Conservation (phyloP, 805 yeast genomes). For the Suhomyces tanzawaensis region DNA sequence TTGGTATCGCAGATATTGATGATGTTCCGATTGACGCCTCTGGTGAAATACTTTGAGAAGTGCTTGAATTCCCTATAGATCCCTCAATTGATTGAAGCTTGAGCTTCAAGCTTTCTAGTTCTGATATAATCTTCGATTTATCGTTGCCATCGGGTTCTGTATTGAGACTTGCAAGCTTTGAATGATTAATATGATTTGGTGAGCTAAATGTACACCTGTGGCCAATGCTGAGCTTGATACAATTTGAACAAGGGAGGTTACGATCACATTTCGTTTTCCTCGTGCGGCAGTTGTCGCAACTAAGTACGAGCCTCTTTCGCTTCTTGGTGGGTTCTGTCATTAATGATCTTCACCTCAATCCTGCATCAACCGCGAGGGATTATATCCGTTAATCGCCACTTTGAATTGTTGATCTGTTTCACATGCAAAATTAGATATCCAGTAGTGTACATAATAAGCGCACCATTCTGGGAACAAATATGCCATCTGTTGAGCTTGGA, state of each 20-base stretch:
- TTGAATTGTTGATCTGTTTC: background rate
- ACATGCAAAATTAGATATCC: background rate
- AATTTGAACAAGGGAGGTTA: constrained; percentile 29
- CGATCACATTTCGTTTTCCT: constrained; percentile 46
- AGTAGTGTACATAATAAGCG: no score
- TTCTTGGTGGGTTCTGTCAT: constrained; percentile 11
- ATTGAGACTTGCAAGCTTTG: no score
- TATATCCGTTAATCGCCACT: background rate
- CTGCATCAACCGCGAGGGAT: background rate
- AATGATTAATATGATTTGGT: constrained; percentile 11
- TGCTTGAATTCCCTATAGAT: background rate
- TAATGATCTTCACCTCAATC: background rate
- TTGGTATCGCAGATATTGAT: no score
- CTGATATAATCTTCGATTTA: no score
- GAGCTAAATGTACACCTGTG: constrained; percentile 11
- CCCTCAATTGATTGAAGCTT: constrained; percentile 8
- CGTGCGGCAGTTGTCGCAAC: constrained; percentile 47
- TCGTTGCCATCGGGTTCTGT: no score
- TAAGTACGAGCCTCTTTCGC: constrained; percentile 43
- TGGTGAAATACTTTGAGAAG: no score
- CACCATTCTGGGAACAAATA: no score
- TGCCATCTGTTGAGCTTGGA: no score
- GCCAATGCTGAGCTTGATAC: constrained; percentile 10
- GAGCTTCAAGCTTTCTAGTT: constrained; percentile 5
- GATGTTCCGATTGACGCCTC: no score